Base-by-base conservation (phyloP, 345 rosid genomes). In the Lenwebbia sp. region DNA sequence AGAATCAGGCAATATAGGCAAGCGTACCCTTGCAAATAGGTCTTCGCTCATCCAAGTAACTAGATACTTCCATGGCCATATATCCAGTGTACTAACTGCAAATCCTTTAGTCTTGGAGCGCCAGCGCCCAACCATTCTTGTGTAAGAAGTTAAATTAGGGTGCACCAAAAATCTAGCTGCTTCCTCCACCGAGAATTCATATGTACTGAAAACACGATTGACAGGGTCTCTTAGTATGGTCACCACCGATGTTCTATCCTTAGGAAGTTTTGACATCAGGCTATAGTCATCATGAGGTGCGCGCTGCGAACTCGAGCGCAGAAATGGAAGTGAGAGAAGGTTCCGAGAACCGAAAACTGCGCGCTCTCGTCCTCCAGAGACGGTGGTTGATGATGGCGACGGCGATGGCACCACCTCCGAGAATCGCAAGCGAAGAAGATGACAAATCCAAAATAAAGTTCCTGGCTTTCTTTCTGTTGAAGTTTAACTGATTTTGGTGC, bases 11-110 rank as follows among this genome's bases (percentile, higher is more conserved):
- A 57, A 85, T 54, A 85, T 84, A 78, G 86, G 50, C 37, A 65
- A 84, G 58, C 91, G 85, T 95, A 97, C 99, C 95, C 98, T 93
- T 84, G 94, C 89, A 92, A 96, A 97, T 22, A 97, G 91, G 92
- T 97, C 99, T 91, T 96, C 94, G 87, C 98, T 93, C 99, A 97
- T 97, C 99, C 99, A 95, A 44, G 99, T 96, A 88, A 96, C 99
- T 89, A 96, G 85, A 90, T 94, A 92, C 87, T 96, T 97, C 99
- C 99, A 96, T 56, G 99, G 99, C 99, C 99, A 97, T 88, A 97
- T 96, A 89, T 97, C 96, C 85, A 97, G 91, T 23, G 99, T 97
- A 89, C 98, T 97, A 83, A 96, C 94, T 37, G 47, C 47, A 37
- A 33, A 17, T 86, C 94, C 96, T 53, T 87, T 89, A 78, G 82